Conservation (phyloP, 2,329 filamentous ascomycete species). For the Monilinia laxa region DNA sequence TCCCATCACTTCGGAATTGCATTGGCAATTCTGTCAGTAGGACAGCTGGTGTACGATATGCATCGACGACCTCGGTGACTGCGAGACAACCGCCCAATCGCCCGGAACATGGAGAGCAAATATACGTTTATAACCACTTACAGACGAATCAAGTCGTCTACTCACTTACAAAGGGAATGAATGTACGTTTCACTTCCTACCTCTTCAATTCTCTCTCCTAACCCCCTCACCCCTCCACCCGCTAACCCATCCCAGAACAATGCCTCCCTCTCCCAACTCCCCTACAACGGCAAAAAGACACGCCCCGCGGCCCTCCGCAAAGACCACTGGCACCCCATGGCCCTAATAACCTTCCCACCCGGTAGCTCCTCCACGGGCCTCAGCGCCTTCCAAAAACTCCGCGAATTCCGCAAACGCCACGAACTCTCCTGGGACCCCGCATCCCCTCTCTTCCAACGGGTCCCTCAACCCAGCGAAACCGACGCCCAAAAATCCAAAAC, state of each 20-base stretch:
- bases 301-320: slow-evolving; percentile 62
- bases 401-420: slow-evolving; percentile 63
- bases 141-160: slow-evolving; percentile 45
- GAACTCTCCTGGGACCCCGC: slow-evolving; percentile 56
- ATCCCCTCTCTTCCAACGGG: slow-evolving; percentile 8
- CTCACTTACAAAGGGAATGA: slow-evolving; percentile 42
- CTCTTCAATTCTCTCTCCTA: neutral
- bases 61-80: slow-evolving; percentile 24
- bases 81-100: slow-evolving; percentile 13
- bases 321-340: slow-evolving; percentile 65
- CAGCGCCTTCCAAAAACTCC: slow-evolving; percentile 61
- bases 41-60: slow-evolving; percentile 24
- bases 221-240: neutral
- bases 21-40: slow-evolving; percentile 11
- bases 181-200: slow-evolving; percentile 34
- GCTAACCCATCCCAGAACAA: slow-evolving; percentile 41
- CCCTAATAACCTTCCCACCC: slow-evolving; percentile 56
- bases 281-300: slow-evolving; percentile 67
- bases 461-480: neutral
- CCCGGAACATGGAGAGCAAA: slow-evolving; percentile 40
- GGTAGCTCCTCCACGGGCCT: slow-evolving; percentile 55
- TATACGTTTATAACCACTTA: slow-evolving; percentile 44
- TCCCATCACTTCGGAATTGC: slow-evolving; percentile 23
- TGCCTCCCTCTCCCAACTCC: slow-evolving; percentile 55
- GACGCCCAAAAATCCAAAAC: slow-evolving; percentile 8